A percentile compares a stretch with the other conserved stretches of the same genome.
Conservation (phyloP, 768 basidiomycete genomes). For the Tulasnella sp. region DNA sequence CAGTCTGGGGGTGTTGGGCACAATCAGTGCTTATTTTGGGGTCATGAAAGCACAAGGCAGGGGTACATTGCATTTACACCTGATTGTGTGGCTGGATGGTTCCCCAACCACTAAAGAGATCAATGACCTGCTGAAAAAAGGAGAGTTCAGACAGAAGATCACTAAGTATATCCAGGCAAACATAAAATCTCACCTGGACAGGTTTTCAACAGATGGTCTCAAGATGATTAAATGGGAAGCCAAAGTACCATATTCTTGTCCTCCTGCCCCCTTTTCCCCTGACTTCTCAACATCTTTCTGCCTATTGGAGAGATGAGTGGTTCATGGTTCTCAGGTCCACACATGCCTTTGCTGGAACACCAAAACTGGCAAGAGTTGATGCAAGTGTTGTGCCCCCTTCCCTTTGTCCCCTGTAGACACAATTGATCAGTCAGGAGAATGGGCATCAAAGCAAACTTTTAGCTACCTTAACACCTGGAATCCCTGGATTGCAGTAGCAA, state of each 20-base stretch:
- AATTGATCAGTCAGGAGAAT: slow-evolving; percentile 19
- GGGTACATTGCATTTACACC: slow-evolving; percentile 33
- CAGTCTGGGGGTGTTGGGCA: slow-evolving; percentile 29
- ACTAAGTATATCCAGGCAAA: slow-evolving; percentile 25
- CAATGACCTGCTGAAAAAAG: neutral
- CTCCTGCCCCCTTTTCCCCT: slow-evolving; percentile 25
- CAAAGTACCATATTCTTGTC: slow-evolving; percentile 28
- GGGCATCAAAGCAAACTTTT: slow-evolving; percentile 17
- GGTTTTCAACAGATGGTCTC: slow-evolving; percentile 18
- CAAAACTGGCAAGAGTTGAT: slow-evolving; percentile 21
- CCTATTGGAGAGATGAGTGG: slow-evolving; percentile 23
- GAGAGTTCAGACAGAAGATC: slow-evolving; percentile 20
- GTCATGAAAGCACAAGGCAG: slow-evolving; percentile 32
- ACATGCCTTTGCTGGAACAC: slow-evolving; percentile 26
- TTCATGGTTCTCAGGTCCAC: slow-evolving; percentile 27
- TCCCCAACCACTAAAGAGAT: slow-evolving; percentile 27
- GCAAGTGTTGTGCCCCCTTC: slow-evolving; percentile 28
- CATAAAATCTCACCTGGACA: slow-evolving; percentile 26
- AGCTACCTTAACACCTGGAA: slow-evolving; percentile 23
- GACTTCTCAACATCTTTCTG: slow-evolving; percentile 19
- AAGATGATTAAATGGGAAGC: slow-evolving; percentile 22
- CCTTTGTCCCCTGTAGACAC: slow-evolving; percentile 6
- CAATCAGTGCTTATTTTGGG: slow-evolving; percentile 31
- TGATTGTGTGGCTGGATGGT: slow-evolving; percentile 33
- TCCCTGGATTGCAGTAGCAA: slow-evolving; percentile 22